phyloP scores from a whole-genome alignment of 768 basidiomycete genomes.

The Glaciozyma martinii region DNA sequence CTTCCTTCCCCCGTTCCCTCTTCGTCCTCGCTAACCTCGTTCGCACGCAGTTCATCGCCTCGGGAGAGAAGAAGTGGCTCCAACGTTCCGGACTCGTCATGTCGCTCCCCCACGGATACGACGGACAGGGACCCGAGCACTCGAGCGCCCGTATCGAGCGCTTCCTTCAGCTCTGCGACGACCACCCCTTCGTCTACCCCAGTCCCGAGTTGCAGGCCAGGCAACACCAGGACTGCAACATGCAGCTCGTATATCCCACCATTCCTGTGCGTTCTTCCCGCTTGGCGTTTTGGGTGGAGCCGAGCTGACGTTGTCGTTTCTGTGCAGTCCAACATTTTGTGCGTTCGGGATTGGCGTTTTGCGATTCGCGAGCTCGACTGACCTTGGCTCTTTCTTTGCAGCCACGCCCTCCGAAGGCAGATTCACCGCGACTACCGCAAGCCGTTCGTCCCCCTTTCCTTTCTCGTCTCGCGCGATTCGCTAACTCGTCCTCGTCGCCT shows the following conservation, averaged over 20 bases:
- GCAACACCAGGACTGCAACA: conserved; percentile 98
- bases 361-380: conserved; percentile 41
- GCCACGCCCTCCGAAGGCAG: conserved; percentile 93
- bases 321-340: conserved; percentile 31
- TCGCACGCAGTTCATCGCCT: conserved; percentile 73
- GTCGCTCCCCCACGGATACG: conserved; percentile 67
- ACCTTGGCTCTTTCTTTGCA: neutral
- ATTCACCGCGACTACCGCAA: conserved; percentile 92
- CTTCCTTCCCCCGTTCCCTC: neutral
- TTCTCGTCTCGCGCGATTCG: conserved; percentile 85
- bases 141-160: conserved; percentile 90
- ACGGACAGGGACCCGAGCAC: conserved; percentile 97
- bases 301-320: neutral
- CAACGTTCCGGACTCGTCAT: conserved; percentile 86
- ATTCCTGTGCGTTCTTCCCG: conserved; percentile 64
- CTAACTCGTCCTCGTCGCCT: conserved; percentile 91
- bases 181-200: conserved; percentile 87
- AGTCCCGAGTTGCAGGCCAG: conserved; percentile 78
- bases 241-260: conserved; percentile 97
- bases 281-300: neutral
- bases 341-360: conserved; percentile 54
- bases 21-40: neutral
- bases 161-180: conserved; percentile 95
- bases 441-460: conserved; percentile 44
- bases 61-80: conserved; percentile 95